Conservation (phyloP, 345 rosid genomes). For the Limnanthes douglasii region DNA sequence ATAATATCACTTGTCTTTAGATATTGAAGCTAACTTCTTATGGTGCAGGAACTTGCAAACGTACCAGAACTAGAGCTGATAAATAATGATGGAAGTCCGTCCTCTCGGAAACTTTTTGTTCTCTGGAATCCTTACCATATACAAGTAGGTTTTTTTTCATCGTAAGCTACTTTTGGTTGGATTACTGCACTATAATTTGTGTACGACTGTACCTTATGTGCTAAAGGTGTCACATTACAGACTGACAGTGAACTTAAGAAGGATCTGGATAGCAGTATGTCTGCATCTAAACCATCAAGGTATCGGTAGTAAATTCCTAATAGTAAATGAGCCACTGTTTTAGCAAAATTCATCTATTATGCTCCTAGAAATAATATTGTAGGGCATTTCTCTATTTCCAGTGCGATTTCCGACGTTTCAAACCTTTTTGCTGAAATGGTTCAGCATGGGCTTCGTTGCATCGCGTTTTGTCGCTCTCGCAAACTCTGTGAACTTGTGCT, state of each 20-base stretch:
- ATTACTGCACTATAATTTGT: too few species aligned
- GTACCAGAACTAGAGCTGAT: slow-evolving; percentile 63
- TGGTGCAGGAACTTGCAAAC: slow-evolving; percentile 83
- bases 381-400: slow-evolving; percentile 17
- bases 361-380: slow-evolving; percentile 4
- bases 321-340: not conserved
- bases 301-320: slow-evolving; percentile 7
- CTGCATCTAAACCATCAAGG: slow-evolving; percentile 27
- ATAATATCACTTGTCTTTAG: not conserved
- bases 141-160: too few species aligned
- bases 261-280: slow-evolving; percentile 10
- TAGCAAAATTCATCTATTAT: slow-evolving; percentile 3
- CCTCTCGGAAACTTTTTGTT: slow-evolving; percentile 64
- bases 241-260: slow-evolving; percentile 15
- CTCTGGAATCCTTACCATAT: slow-evolving; percentile 60
- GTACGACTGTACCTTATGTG: slow-evolving; percentile 4
- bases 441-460: slow-evolving; percentile 94
- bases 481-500: slow-evolving; percentile 87
- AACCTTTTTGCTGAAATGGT: slow-evolving; percentile 87
- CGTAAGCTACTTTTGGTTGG: too few species aligned
- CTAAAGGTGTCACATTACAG: slow-evolving; percentile 27
- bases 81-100: slow-evolving; percentile 82
- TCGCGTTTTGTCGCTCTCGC: slow-evolving; percentile 84
- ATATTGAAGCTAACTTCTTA: slow-evolving; percentile 7
- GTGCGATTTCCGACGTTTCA: slow-evolving; percentile 67